Evolutionary conservation across 2,329 filamentous ascomycete genomes (phyloP).

Genomic region (Zasmidium angulare): DNA sequence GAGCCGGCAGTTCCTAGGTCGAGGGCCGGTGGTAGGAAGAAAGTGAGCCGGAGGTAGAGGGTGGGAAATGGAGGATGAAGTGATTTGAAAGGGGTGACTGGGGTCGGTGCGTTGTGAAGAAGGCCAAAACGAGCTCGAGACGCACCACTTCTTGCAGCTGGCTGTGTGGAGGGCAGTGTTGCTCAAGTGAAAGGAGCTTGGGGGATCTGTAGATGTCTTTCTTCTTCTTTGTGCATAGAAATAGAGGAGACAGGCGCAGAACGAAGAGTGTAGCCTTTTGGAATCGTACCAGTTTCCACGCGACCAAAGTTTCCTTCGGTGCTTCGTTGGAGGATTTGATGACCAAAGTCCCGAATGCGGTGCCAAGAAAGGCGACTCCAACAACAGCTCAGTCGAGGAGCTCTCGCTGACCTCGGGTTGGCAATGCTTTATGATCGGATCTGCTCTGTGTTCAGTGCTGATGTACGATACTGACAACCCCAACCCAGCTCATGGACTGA

Average conservation of each 20-base stretch:
- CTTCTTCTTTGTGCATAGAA: not conserved
- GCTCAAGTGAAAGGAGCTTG: too few relatives aligned
- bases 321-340: too few relatives aligned
- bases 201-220: not conserved
- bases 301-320: not conserved
- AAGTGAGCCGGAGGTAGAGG: constrained; percentile 18
- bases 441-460: too few relatives aligned
- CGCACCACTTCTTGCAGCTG: not conserved
- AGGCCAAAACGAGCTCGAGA: not conserved
- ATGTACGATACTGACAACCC: too few relatives aligned
- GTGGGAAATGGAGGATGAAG: too few relatives aligned
- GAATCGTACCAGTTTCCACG: not conserved
- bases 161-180: too few relatives aligned
- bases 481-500: too few relatives aligned
- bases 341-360: too few relatives aligned
- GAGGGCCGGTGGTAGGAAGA: constrained; percentile 18
- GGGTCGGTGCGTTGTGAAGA: not conserved
- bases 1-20: constrained; percentile 18
- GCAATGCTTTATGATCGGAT: too few relatives aligned
- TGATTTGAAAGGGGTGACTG: not conserved
- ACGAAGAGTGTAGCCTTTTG: not conserved
- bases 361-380: too few relatives aligned
- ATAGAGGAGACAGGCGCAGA: not conserved
- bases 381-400: not conserved
- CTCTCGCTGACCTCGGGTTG: too few relatives aligned